Conservation (phyloP, 495 filamentous ascomycete species). For the Trichoderma gamsii region DNA sequence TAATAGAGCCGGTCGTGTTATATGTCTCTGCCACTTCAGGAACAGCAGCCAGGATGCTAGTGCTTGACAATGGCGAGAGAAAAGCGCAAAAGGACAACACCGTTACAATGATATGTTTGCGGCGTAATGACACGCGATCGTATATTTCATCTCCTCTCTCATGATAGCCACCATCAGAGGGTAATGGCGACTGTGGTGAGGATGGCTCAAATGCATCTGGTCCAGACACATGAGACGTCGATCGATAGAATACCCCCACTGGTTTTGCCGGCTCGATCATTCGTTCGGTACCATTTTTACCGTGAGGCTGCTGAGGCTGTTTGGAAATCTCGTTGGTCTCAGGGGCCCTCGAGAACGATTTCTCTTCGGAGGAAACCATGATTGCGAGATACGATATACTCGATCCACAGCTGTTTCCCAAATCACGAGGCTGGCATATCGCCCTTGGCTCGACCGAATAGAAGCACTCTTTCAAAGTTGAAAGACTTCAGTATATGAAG, state of each 20-base stretch:
- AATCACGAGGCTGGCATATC: not conserved
- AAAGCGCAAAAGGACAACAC: conserved; percentile 62
- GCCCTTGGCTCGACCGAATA: not conserved
- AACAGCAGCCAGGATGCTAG: conserved; percentile 61
- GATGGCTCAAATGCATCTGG: conserved; percentile 10
- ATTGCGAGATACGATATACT: not conserved
- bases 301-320: not conserved
- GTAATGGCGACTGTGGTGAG: not conserved
- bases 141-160: conserved; percentile 43
- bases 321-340: not conserved
- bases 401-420: not conserved
- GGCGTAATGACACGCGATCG: conserved; percentile 46
- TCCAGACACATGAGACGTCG: conserved; percentile 12
- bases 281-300: not conserved
- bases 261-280: not conserved
- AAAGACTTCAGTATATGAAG: not conserved
- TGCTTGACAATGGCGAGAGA: conserved; percentile 61
- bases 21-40: conserved; percentile 62
- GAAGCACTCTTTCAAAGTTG: not conserved
- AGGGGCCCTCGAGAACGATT: not conserved
- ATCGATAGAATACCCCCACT: not conserved
- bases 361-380: not conserved
- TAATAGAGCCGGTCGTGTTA: conserved; percentile 54
- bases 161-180: not conserved
- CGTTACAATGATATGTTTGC: conserved; percentile 56